A percentile compares a stretch with the other conserved stretches of the same genome.
These are phyloP conservation scores for Platismatia glauca DNA, from an alignment of 495 filamentous ascomycete genomes.

Conservation along the genomic window DNA sequence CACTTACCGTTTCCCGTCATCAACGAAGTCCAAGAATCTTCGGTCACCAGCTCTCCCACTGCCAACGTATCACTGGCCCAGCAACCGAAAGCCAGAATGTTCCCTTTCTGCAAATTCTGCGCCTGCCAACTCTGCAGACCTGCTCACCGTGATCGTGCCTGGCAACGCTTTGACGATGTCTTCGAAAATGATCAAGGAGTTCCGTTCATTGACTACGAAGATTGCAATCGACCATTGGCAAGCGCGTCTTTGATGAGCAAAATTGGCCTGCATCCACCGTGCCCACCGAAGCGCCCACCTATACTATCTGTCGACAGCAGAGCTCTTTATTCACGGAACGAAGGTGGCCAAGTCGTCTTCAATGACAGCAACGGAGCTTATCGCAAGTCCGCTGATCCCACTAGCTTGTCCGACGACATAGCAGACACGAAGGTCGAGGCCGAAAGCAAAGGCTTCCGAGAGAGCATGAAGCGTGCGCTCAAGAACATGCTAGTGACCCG, in stretches of 20 bases:
- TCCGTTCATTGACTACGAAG: slow-evolving; percentile 14
- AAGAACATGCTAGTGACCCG: slow-evolving; percentile 17
- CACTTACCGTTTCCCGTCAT: slow-evolving; percentile 21
- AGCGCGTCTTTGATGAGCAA: not conserved
- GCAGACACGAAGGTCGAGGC: slow-evolving; percentile 11
- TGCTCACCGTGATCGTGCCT: slow-evolving; percentile 36
- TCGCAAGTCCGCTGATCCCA: not conserved
- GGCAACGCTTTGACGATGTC: slow-evolving; percentile 41
- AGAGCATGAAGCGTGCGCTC: slow-evolving; percentile 19
- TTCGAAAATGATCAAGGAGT: slow-evolving; percentile 23
- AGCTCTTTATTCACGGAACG: slow-evolving; percentile 1
- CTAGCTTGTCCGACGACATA: slow-evolving; percentile 3
- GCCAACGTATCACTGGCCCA: slow-evolving; percentile 1
- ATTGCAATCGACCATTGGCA: slow-evolving; percentile 23
- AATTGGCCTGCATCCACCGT: slow-evolving; percentile 1
- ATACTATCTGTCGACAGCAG: slow-evolving; percentile 14
- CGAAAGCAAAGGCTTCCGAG: slow-evolving; percentile 21
- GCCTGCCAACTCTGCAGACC: slow-evolving; percentile 45
- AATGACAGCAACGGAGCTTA: slow-evolving; percentile 1
- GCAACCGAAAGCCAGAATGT: slow-evolving; percentile 34
- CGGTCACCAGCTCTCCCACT: not conserved
- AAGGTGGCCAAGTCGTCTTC: slow-evolving; percentile 1
- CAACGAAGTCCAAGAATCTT: not conserved
- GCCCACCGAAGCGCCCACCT: slow-evolving; percentile 7
- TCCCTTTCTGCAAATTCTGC: slow-evolving; percentile 40